Evolutionary conservation across 768 basidiomycete genomes (phyloP).

Genomic region (Neoboletus magnificus): DNA sequence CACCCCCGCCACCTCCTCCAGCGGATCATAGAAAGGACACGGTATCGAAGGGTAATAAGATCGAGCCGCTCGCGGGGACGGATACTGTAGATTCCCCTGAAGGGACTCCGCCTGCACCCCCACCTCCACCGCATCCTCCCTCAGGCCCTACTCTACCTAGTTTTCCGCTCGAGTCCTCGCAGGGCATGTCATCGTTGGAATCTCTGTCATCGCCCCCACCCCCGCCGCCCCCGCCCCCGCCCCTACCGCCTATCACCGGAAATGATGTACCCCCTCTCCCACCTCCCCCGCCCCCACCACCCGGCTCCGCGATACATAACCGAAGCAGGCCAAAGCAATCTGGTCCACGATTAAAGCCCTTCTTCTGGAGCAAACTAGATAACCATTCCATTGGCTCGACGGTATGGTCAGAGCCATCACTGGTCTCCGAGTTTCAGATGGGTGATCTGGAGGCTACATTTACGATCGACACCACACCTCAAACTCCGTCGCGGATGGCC

Average conservation of each 20-base stretch:
- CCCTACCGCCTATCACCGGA: slow-evolving; percentile 28
- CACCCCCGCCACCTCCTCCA: slow-evolving; percentile 63
- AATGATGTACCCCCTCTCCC: slow-evolving; percentile 6
- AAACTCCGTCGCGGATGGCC: slow-evolving; percentile 39
- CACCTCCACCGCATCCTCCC: slow-evolving; percentile 20
- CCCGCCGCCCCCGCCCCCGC: slow-evolving; percentile 40
- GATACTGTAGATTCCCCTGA: slow-evolving; percentile 11
- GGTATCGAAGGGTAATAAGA: slow-evolving; percentile 6
- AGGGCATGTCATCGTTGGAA: slow-evolving; percentile 4
- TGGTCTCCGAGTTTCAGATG: slow-evolving; percentile 48
- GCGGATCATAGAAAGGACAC: slow-evolving; percentile 6
- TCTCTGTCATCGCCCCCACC: slow-evolving; percentile 28
- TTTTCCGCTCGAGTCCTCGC: slow-evolving; percentile 27
- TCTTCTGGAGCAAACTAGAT: slow-evolving; percentile 88
- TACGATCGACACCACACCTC: slow-evolving; percentile 47
- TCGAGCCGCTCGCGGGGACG: slow-evolving; percentile 4
- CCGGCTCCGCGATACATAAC: slow-evolving; percentile 31
- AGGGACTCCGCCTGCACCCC: slow-evolving; percentile 18
- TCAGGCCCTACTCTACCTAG: neutral
- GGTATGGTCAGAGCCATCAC: slow-evolving; percentile 66
- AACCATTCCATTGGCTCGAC: slow-evolving; percentile 42
- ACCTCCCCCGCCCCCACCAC: slow-evolving; percentile 30
- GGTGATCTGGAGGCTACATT: slow-evolving; percentile 76
- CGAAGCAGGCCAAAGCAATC: slow-evolving; percentile 31
- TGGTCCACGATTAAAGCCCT: slow-evolving; percentile 70